Base-by-base conservation (phyloP, 23 red algal genomes). In the Agarophyton chilense region DNA sequence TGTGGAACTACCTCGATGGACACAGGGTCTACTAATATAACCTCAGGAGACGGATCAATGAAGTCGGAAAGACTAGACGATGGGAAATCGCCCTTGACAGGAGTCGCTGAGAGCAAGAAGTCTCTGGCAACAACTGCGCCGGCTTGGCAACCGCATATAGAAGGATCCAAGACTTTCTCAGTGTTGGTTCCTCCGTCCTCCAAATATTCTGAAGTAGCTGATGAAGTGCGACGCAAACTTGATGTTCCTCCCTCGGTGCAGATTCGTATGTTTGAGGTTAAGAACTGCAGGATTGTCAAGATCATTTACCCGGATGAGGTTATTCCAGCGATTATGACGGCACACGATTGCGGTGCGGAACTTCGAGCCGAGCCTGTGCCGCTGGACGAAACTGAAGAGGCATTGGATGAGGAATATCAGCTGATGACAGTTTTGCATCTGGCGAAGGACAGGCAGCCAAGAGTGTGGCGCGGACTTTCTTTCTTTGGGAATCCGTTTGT, bases 401-500 rank as follows among this genome's bases (percentile, higher is more conserved):
- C 47, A 4, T 52, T 85, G 26, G 90, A 74, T 12, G 32, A 32
- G 31, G 75, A 90, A 46, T 81, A 76, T 25, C 42, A 86, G 41
- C 36, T 88, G 22, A 70, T 89, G 82, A 81, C 83, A n/a, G 95
- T 90, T 12, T 47, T 92, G 43, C 90, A 94, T 65, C 79, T 93
- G 43, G 71, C 81, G 13, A 86, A 79, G 49, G 80, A 87, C 75
- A 85, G 53, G 63, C 72, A 63, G 35, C 62, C 77, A 51, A 54
- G 79, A 66, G 43, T 68, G 56, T 72, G 72, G 80, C 54, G 75
- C 14, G 91, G 73, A 31, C 43, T 94, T 39, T 55, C 78, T 2
- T 86, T 79, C 57, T 98, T 98, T 84, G 95, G 95, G 42, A 51
- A 89, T 14, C 90, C 95, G 24, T 94, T 94, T 60, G 39, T 98